phyloP scores from a whole-genome alignment of 805 yeast species.

The Yamadazyma ubonensis region DNA sequence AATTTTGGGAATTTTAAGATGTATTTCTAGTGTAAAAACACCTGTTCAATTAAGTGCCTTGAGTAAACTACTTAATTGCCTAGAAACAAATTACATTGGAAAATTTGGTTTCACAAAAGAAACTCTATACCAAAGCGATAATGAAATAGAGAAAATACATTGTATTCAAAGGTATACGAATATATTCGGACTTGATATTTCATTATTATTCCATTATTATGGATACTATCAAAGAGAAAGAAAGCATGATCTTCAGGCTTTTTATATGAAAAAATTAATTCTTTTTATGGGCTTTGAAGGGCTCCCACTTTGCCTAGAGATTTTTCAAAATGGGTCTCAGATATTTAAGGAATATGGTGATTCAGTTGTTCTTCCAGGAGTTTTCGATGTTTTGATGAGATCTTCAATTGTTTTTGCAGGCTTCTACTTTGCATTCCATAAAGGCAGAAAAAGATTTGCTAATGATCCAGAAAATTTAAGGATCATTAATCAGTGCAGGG shows the following conservation, averaged over 20 bases:
- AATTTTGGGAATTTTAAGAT: not conserved
- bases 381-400: constrained; percentile 25
- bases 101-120: not conserved
- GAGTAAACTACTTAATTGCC: not conserved
- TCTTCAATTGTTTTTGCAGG: constrained; percentile 24
- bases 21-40: not conserved
- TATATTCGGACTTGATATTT: constrained; percentile 10
- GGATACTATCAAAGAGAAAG: constrained; percentile 36
- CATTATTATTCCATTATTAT: constrained; percentile 32
- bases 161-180: not conserved
- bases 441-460: not conserved
- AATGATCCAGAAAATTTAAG: not conserved
- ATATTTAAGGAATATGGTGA: constrained; percentile 38
- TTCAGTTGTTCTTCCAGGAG: constrained; percentile 38
- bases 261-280: constrained; percentile 31
- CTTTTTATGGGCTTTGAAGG: constrained; percentile 29
- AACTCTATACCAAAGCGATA: not conserved
- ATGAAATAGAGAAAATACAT: constrained; percentile 4
- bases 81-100: not conserved
- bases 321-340: constrained; percentile 26
- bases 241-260: constrained; percentile 28
- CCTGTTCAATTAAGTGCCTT: not conserved
- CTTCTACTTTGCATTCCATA: constrained; percentile 20
- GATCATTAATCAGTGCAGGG: not conserved
- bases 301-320: constrained; percentile 28